Conservation (phyloP, 2,329 filamentous ascomycete species). For the Beauveria sp. region DNA sequence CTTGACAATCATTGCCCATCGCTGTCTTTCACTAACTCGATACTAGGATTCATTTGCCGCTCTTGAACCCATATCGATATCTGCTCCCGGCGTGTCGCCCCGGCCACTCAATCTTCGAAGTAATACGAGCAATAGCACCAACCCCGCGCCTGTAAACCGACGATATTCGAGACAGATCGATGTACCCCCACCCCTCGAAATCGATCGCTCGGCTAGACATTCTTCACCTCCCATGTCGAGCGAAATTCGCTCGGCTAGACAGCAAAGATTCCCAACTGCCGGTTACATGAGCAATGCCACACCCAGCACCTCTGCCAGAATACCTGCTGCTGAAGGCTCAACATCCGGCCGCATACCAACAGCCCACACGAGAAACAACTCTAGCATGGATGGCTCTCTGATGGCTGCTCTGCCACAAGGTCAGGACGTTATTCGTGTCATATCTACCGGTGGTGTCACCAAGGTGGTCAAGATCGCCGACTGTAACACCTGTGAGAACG, state of each 20-base stretch:
- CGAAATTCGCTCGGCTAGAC: conserved; percentile 46
- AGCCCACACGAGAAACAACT: conserved; percentile 68
- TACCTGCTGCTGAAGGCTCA: conserved; percentile 47
- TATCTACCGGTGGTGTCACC: conserved; percentile 83
- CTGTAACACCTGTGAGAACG: conserved; percentile 86
- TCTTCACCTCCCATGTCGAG: conserved; percentile 30
- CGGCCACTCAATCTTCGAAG: conserved; percentile 53
- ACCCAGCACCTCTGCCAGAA: conserved; percentile 44
- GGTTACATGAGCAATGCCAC: conserved; percentile 41
- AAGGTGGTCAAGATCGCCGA: conserved; percentile 91
- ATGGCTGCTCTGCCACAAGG: conserved; percentile 80
- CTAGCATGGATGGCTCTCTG: conserved; percentile 77
- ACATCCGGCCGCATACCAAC: conserved; percentile 52
- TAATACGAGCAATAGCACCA: conserved; percentile 21
- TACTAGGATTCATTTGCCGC: conserved; percentile 73
- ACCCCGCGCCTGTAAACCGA: conserved; percentile 38
- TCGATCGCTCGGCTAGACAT: conserved; percentile 18
- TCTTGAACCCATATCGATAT: conserved; percentile 54
- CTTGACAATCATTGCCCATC: conserved; percentile 13
- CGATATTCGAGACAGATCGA: conserved; percentile 59
- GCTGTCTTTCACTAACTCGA: not conserved
- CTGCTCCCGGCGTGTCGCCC: conserved; percentile 31
- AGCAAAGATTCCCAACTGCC: conserved; percentile 50
- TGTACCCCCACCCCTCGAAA: conserved; percentile 33
- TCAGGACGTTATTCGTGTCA: conserved; percentile 85